Percentiles rank a stretch among this genome's conserved stretches.
These are phyloP conservation scores for Pharnaceum exiguum DNA, from an alignment of 148 eudicot genomes.

Conservation along the genomic window DNA sequence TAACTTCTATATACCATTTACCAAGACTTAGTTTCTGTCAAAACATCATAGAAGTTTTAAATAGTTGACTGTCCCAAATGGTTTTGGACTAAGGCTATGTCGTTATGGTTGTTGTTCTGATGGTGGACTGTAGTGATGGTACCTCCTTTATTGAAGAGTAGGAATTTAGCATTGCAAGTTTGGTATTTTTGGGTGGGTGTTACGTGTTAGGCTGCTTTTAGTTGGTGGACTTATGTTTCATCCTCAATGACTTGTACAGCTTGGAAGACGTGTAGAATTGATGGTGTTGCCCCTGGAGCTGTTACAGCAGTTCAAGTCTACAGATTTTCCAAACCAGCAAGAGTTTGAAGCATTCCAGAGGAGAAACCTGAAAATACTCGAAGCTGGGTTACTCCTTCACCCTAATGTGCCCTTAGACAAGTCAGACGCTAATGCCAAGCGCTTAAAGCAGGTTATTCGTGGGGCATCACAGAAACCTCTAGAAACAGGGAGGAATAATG, in stretches of 20 bases:
- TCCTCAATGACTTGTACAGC: slow-evolving; percentile 34
- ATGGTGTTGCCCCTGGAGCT: slow-evolving; percentile 83
- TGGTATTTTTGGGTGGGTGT: not conserved
- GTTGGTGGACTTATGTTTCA: not conserved
- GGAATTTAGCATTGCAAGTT: not conserved
- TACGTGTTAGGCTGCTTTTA: not conserved
- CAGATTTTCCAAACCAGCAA: slow-evolving; percentile 65
- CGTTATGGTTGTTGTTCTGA: too few relatives aligned
- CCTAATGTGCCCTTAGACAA: slow-evolving; percentile 65
- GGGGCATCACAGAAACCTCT: slow-evolving; percentile 50
- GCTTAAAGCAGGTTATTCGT: slow-evolving; percentile 56
- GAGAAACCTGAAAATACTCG: slow-evolving; percentile 74
- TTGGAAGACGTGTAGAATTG: slow-evolving; percentile 74
- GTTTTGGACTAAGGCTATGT: too few relatives aligned
- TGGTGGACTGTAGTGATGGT: too few relatives aligned
- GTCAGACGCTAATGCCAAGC: slow-evolving; percentile 43
- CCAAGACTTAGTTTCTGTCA: too few relatives aligned
- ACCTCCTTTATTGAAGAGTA: too few relatives aligned
- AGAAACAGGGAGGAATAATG: slow-evolving; percentile 72
- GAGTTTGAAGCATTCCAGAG: slow-evolving; percentile 78
- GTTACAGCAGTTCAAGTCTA: slow-evolving; percentile 67
- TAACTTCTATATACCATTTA: not conserved
- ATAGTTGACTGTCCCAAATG: too few relatives aligned
- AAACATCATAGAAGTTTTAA: too few relatives aligned
- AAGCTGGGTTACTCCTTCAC: slow-evolving; percentile 76